Base-by-base conservation (phyloP, 1,284 basidiomycete species). In the Lignosus rhinocerotis region DNA sequence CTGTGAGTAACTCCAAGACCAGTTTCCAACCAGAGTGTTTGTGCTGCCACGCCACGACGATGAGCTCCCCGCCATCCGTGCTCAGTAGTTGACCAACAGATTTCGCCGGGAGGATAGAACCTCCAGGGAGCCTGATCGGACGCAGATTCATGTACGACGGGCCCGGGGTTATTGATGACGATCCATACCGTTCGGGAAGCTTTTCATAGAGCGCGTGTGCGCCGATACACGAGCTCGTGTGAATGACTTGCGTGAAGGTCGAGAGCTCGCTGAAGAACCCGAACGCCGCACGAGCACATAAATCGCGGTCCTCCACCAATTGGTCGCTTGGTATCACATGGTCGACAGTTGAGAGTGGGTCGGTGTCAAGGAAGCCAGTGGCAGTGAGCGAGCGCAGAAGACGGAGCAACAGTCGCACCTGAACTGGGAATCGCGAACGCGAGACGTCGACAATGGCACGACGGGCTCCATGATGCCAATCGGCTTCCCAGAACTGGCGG, bases 21-120 rank as follows among this genome's bases (percentile, higher is more conserved):
- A 95, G 70, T 66, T 85, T 88, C 93, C 93, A 95, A 0, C 90
- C 93, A 10, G 87, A 92, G 68, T 92, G 85, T 41, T 85, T 76
- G 60, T 90, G 86, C 60, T 89, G 80, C 93, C 93, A 96, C n/a
- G 82, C 80, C 1, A 95, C 83, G 9, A 91, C 85, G 43, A 92
- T 76, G 9, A 84, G 79, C 38, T 92, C 91, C 4, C 81, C 83
- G 6, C 84, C 83, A 58, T 92, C 91, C 2, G 83, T 79, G 63
- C 84, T 90, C 36, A 96, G 77, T 42, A 94, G 78, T 11, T 84
- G 82, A 2, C 92, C 94, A 2, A 78, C 74, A 1, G 90, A 87
- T 36, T 84, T 82, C 2, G 82, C 75, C 7, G 87, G 85, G 1
- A 96, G 77, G 16, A 78, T 78, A 1, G 88, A 84, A 2, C 90